Conservation (phyloP, 352 stramenopile species). For the Globisporangium spinosum region DNA sequence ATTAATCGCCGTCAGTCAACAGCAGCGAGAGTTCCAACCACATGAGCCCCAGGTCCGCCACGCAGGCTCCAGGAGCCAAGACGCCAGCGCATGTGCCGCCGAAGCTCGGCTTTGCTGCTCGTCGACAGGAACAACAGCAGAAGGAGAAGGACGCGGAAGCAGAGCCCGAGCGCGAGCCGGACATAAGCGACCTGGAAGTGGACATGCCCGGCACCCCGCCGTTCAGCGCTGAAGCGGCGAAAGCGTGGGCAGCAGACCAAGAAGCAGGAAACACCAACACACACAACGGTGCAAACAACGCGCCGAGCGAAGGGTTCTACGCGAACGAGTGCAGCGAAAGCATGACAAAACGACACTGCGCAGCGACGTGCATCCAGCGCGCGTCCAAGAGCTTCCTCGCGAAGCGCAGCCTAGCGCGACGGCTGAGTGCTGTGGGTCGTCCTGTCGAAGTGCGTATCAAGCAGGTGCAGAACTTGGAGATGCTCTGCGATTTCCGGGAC, state of each 20-base stretch:
- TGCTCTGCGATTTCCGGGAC: conserved; percentile 79
- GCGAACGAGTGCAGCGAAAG: conserved; percentile 27
- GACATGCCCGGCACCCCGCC: conserved; percentile 70
- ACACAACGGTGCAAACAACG: conserved; percentile 20
- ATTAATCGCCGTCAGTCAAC: not conserved
- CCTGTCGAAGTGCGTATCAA: conserved; percentile 59
- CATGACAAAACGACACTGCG: conserved; percentile 32
- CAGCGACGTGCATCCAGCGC: conserved; percentile 36
- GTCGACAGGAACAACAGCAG: conserved; percentile 1
- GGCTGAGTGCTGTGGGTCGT: conserved; percentile 51
- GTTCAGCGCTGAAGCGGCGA: conserved; percentile 32
- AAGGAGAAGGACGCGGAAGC: conserved; percentile 3
- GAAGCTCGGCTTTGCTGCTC: conserved; percentile 8
- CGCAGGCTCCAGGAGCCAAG: not conserved
- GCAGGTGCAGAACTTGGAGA: conserved; percentile 43
- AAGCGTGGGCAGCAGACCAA: conserved; percentile 27
- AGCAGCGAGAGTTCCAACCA: not conserved
- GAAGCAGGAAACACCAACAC: conserved; percentile 10
- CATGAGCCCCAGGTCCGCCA: conserved; percentile 7
- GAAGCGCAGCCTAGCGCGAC: conserved; percentile 27
- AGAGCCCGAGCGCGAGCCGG: conserved; percentile 26
- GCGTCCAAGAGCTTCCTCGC: conserved; percentile 37
- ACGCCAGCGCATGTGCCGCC: conserved; percentile 8
- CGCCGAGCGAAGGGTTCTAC: conserved; percentile 7
- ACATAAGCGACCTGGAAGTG: conserved; percentile 23